Conservation (phyloP, 1,284 basidiomycete species). For the Amylostereum areolatum region DNA sequence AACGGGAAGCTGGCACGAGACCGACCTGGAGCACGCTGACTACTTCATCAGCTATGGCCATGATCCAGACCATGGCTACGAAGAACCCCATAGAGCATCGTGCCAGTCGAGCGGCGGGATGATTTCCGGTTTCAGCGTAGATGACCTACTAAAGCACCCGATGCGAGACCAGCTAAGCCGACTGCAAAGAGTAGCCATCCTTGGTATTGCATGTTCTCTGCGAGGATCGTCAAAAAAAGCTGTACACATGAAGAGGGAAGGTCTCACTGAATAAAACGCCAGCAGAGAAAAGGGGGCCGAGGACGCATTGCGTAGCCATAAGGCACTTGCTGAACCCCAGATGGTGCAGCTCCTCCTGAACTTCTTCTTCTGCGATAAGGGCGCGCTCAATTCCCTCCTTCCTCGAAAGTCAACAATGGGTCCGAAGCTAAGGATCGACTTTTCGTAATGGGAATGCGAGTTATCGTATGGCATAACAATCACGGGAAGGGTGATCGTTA, state of each 20-base stretch:
- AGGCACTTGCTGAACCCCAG: conserved; percentile 76
- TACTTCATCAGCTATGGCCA: conserved; percentile 92
- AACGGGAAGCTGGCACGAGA: not conserved
- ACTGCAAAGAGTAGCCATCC: conserved; percentile 54
- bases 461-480: conserved; percentile 62
- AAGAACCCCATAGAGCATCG: conserved; percentile 87
- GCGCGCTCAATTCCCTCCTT: conserved; percentile 62
- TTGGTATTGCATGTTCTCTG: conserved; percentile 53
- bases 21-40: conserved; percentile 80
- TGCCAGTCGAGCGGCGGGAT: conserved; percentile 57
- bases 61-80: conserved; percentile 90
- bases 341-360: conserved; percentile 57
- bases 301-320: conserved; percentile 71
- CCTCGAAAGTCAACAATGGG: conserved; percentile 60
- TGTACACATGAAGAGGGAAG: conserved; percentile 5
- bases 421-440: conserved; percentile 30
- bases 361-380: conserved; percentile 60
- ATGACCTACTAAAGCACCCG: conserved; percentile 53
- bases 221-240: conserved; percentile 1
- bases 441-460: conserved; percentile 37
- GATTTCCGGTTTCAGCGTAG: conserved; percentile 56
- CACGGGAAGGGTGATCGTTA: conserved; percentile 91
- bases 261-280: conserved; percentile 68
- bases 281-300: conserved; percentile 77
- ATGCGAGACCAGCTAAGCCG: conserved; percentile 46